Conservation (phyloP, 2,329 filamentous ascomycete genomes). For the Aspergillus fumigatiaffinis region DNA sequence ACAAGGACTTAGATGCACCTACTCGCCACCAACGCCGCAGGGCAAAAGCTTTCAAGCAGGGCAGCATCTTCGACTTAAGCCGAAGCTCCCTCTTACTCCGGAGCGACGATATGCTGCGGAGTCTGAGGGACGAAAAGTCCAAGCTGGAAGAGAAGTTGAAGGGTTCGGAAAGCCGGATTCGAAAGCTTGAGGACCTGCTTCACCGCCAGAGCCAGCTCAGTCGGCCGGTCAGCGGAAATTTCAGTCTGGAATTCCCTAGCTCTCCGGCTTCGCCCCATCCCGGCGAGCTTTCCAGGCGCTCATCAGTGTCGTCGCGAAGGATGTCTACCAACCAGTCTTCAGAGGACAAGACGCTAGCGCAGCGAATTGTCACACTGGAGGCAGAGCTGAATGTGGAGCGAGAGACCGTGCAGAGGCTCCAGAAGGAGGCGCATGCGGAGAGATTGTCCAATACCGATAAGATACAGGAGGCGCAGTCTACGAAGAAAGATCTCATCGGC, state of each 20-base stretch:
- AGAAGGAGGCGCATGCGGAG: constrained; percentile 64
- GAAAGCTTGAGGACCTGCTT: constrained; percentile 84
- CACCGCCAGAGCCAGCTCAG: constrained; percentile 69
- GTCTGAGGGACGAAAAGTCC: constrained; percentile 76
- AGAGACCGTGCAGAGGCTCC: constrained; percentile 61
- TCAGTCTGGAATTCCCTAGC: constrained; percentile 39
- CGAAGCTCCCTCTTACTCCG: constrained; percentile 78
- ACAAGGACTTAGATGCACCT: constrained; percentile 74
- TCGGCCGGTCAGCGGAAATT: constrained; percentile 51
- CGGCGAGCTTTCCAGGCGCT: constrained; percentile 50
- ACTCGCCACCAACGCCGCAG: constrained; percentile 83
- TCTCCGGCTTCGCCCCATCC: constrained; percentile 41
- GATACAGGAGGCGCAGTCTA: constrained; percentile 82
- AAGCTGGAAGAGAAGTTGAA: constrained; percentile 70
- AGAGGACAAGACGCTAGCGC: constrained; percentile 59
- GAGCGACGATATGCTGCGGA: constrained; percentile 76
- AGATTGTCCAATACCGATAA: constrained; percentile 59
- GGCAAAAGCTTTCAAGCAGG: constrained; percentile 92
- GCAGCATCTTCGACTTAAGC: constrained; percentile 90
- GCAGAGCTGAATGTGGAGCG: constrained; percentile 71
- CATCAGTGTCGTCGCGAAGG: constrained; percentile 58
- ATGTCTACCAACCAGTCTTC: constrained; percentile 57
- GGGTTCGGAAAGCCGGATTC: constrained; percentile 83
- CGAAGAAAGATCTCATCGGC: constrained; percentile 87
- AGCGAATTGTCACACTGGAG: constrained; percentile 66